A percentile compares a stretch with the other conserved stretches of the same genome.
These are phyloP conservation scores for Aureoboletus auriporus DNA, from an alignment of 768 basidiomycete genomes.

Conservation along the genomic window DNA sequence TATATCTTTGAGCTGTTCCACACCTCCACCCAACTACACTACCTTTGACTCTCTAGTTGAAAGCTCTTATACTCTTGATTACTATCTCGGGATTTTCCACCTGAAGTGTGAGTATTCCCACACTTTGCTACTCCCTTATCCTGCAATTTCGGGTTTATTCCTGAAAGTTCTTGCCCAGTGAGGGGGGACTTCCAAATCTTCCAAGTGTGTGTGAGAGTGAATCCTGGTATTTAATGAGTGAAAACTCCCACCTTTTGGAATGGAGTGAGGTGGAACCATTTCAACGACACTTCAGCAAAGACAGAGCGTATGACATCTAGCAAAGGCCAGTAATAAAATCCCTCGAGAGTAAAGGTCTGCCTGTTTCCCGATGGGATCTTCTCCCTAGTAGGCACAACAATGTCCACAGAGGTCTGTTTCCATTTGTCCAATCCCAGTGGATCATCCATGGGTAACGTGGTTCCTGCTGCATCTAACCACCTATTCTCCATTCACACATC, in stretches of 20 bases:
- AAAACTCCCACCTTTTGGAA: constrained; percentile 14
- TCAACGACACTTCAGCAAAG: constrained; percentile 3
- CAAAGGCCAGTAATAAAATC: constrained; percentile 22
- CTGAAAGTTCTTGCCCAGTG: not conserved
- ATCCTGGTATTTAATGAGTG: no score
- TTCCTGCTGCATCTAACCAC: not conserved
- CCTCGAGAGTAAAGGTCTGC: constrained; percentile 22
- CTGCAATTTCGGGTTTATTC: no score
- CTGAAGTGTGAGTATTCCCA: no score
- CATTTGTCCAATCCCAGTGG: constrained; percentile 2
- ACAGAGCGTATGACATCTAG: constrained; percentile 7
- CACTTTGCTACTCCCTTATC: no score
- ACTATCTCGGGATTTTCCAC: no score
- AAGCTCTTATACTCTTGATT: no score
- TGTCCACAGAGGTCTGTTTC: not conserved
- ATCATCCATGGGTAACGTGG: not conserved
- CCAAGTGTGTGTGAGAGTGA: not conserved
- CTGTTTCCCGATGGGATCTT: constrained; percentile 5
- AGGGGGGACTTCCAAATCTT: not conserved
- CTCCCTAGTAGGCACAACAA: not conserved
- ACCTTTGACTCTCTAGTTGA: no score
- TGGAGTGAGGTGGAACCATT: constrained; percentile 21
- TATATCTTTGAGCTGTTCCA: no score
- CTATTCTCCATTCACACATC: not conserved
- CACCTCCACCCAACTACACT: no score